phyloP scores from a whole-genome alignment of 139 green algal species.

The Gonium pectorale region DNA sequence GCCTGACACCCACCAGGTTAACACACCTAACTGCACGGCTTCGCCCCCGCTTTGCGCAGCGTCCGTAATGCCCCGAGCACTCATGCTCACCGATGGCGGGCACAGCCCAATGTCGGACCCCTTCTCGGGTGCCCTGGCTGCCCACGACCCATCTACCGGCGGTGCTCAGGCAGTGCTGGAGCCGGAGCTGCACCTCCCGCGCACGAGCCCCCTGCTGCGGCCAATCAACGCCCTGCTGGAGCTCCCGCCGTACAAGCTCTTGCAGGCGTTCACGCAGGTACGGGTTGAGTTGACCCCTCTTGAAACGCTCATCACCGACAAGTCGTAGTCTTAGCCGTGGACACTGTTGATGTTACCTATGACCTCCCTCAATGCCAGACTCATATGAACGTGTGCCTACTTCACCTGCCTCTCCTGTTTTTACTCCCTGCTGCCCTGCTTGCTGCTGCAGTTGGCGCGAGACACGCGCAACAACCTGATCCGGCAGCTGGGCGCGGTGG shows the following conservation, averaged over 20 bases:
- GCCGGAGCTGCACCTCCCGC: conserved; percentile 20
- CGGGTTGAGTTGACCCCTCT: no score
- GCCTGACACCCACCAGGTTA: no score
- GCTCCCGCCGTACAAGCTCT: conserved; percentile 5
- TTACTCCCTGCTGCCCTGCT: no score
- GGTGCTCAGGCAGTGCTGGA: background rate
- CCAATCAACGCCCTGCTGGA: background rate
- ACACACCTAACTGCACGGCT: background rate
- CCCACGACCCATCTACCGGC: background rate
- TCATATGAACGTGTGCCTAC: no score
- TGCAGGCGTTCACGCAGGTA: conserved; percentile 1
- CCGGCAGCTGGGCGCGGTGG: background rate
- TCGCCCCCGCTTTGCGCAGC: no score
- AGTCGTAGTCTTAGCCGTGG: no score
- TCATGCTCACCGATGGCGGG: conserved; percentile 10
- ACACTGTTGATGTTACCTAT: no score
- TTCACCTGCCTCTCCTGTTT: no score
- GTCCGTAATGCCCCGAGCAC: background rate
- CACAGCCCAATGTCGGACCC: background rate
- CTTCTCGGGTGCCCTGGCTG: background rate
- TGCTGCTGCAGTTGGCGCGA: background rate
- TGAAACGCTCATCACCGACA: no score
- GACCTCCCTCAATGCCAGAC: no score
- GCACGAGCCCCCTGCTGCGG: background rate
- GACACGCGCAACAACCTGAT: background rate